Evolutionary conservation across 345 rosid species (phyloP), one percentile per base, ranked within the genome.

Genomic region (Nasturtium officinale): DNA sequence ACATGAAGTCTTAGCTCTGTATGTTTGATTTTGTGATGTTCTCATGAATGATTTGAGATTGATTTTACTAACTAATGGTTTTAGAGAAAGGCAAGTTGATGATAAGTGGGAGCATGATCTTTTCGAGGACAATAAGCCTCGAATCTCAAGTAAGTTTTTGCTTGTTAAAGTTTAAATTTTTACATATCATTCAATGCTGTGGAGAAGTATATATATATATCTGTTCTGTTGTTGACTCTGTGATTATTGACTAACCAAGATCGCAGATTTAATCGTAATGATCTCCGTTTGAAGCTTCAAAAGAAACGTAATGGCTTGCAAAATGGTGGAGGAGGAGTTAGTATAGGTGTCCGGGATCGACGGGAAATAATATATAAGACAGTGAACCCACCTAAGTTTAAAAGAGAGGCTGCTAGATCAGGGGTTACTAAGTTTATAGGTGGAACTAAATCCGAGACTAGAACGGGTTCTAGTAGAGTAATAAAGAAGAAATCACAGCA

Each of bases 21-120:
- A 55, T 55, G 23, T 30, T 29, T 32, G 58, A 26, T 26, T 53
- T 53, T 53, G 6, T 26, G 58, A 26, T 53, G 58, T 52, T n/a
- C n/a, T n/a, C n/a, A n/a, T n/a, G n/a, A n/a, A n/a, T n/a, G n/a
- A n/a, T n/a, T n/a, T n/a, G n/a, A n/a, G n/a, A n/a, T n/a, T n/a
- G n/a, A n/a, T n/a, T n/a, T n/a, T n/a, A n/a, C n/a, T n/a, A n/a
- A n/a, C n/a, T n/a, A n/a, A n/a, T 68, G 45, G 61, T 79, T 82
- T 80, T 87, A 89, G 96, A 74, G 87, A 79, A 80, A 84, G 97
- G 84, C 87, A 86, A 59, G 90, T 85, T 77, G 92, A 85, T 67
- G 96, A 93, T 75, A 93, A 84, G 76, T 93, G 98, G 98, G 90
- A 90, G 81, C 96, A 93, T 73, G 98, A 93, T 84, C 96, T 93